Base-by-base conservation (phyloP, 2,329 filamentous ascomycete genomes). In the Elsinoe ampelina region DNA sequence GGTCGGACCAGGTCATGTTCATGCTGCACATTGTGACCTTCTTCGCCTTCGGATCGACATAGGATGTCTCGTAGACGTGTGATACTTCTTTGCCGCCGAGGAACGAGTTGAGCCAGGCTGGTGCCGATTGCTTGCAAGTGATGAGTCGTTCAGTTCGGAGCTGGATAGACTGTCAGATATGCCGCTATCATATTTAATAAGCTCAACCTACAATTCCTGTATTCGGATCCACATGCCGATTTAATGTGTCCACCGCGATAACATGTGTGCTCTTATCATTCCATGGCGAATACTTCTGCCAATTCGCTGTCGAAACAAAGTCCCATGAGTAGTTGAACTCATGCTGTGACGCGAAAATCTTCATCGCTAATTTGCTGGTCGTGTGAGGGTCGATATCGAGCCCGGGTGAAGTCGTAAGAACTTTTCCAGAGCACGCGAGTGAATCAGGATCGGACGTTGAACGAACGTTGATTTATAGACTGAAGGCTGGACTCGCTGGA, bases 281-380 rank as follows among this genome's bases (percentile, higher is more conserved):
- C 92, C 93, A 97, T 17, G 92, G 92, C 67, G 89, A 95, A 75
- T 98, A 98, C 73, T 98, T 98, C 65, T 85, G 86, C 93, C 93
- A 98, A 80, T 98, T 98, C 70, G 88, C 90, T 12, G 89, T 90
- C 22, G 90, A 95, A 35, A 98, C 93, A 73, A 97, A 92, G 68
- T 95, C 89, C 93, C 93, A 98, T 45, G 92, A 95, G 79, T 98
- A 98, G 76, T 95, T 81, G 75, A 95, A 98, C 60, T 89, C 90
- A 73, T 89, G 88, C 38, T 79, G 78, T 67, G 89, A 95, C 65
- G 89, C 88, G 69, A 97, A 97, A 74, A 97, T 88, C 80, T 95
- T 95, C 93, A 98, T 97, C 2, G 34, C n/a, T n/a, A 26, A 48
- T 47, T 22, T 19, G 32, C 15, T 50, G 13, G 45, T 35, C 26